Evolutionary conservation across 1,284 basidiomycete species (phyloP).

Genomic region (Fistulina hepatica): DNA sequence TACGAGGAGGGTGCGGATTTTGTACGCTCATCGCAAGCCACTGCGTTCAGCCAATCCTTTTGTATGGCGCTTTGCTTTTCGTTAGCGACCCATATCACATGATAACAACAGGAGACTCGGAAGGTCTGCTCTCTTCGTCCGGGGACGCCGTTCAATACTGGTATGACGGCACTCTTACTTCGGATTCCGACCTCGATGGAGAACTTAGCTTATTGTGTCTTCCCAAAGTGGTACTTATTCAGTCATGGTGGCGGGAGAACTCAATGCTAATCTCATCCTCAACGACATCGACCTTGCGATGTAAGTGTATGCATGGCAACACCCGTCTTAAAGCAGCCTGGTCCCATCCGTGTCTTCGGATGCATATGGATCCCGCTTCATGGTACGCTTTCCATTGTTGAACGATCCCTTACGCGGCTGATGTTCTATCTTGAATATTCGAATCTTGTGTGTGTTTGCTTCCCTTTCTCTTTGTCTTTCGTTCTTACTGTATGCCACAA

Average conservation of each 20-base stretch:
- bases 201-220: no score
- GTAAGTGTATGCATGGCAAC: conserved; percentile 29
- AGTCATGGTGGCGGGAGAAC: no score
- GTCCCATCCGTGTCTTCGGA: conserved; percentile 2
- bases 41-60: neutral
- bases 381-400: conserved; percentile 21
- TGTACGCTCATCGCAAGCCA: conserved; percentile 37
- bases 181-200: conserved; percentile 51
- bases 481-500: no score
- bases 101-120: conserved; percentile 48
- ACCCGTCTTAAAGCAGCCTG: neutral
- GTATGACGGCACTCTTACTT: conserved; percentile 28
- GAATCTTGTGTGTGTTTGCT: conserved; percentile 24
- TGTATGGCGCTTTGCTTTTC: neutral
- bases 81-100: conserved; percentile 41
- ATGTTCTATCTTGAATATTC: conserved; percentile 23
- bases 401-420: no score
- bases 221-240: no score
- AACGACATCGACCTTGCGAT: conserved; percentile 35
- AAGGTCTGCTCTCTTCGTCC: no score
- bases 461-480: no score
- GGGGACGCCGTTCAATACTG: no score
- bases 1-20: conserved; percentile 41
- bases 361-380: conserved; percentile 40
- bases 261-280: neutral